Conservation (phyloP, 2,329 filamentous ascomycete species). For the Hypoxylon sp. region DNA sequence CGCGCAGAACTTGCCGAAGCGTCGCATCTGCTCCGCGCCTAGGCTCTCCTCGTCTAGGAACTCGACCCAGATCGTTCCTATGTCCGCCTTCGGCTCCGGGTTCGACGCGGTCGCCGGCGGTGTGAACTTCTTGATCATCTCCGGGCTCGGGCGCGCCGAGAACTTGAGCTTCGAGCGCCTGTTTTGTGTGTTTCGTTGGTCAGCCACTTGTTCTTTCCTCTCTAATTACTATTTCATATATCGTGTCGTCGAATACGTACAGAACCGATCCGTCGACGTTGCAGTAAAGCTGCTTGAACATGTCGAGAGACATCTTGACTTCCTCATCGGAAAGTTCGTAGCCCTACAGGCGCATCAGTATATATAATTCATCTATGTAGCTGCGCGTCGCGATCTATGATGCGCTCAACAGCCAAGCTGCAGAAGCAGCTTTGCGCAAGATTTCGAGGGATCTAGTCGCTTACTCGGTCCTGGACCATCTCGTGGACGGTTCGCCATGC, state of each 20-base stretch:
- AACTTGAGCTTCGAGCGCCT: slow-evolving; percentile 88
- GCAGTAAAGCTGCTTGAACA: slow-evolving; percentile 78
- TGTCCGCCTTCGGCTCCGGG: slow-evolving; percentile 75
- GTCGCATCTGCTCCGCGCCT: slow-evolving; percentile 90
- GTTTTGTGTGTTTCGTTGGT: slow-evolving; percentile 18
- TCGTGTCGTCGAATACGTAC: slow-evolving; percentile 59
- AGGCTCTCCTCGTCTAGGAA: slow-evolving; percentile 82
- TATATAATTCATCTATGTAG: slow-evolving; percentile 7
- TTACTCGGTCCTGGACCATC: slow-evolving; percentile 90
- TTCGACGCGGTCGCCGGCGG: slow-evolving; percentile 73
- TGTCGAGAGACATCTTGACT: slow-evolving; percentile 83
- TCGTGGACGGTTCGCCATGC: slow-evolving; percentile 93
- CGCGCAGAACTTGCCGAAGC: slow-evolving; percentile 84
- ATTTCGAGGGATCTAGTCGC: slow-evolving; percentile 46
- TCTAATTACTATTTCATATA: not conserved
- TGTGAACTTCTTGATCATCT: slow-evolving; percentile 87
- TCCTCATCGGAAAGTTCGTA: slow-evolving; percentile 93
- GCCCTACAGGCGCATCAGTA: slow-evolving; percentile 66
- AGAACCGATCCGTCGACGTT: slow-evolving; percentile 77
- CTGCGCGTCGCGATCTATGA: too few relatives aligned
- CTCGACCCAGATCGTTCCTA: slow-evolving; percentile 92
- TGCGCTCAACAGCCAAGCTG: too few relatives aligned
- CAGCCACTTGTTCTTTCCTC: slow-evolving; percentile 4
- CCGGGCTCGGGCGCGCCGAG: slow-evolving; percentile 82
- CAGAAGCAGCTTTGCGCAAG: not conserved